Evolutionary conservation across 2,329 filamentous ascomycete genomes (phyloP), one percentile per base, ranked within the genome.

Genomic region (Penicillium glabrum): DNA sequence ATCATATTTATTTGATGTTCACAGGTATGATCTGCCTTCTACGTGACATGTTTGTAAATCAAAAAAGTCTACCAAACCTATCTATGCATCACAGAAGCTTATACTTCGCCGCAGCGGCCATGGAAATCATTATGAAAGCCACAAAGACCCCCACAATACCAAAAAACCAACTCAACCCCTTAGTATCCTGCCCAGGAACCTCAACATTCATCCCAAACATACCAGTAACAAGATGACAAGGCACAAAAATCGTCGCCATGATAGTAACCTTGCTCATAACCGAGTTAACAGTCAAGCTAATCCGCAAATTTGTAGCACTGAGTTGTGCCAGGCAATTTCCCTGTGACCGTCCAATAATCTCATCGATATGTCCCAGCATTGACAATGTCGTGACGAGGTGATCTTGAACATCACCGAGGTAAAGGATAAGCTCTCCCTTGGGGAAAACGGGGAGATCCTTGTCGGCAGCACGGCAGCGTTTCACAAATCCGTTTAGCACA

Each of bases 341-440:
- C 79, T 98, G 93, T 1, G 90, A 89, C 23, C 95, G 88, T 16
- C 89, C 91, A 37, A 98, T 83, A 80, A 99, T 97, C 82, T 97
- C 97, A 74, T 99, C 95, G 65, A 96, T 96, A 71, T 98, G 93
- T 0, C 86, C 84, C 60, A 99, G 77, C 74, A 95, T 97, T 64
- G 89, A 93, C 83, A 96, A 92, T 89, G 97, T 98, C 23, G 95
- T 99, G 50, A 98, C 90, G 44, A 98, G 91, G 82, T 99, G 95
- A 75, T 99, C 95, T 75, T 99, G 95, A 60, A 98, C 96, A 75
- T 99, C 95, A 66, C 91, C 91, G 21, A 99, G 85, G 71, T 98
- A 99, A 68, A 98, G 84, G 33, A 93, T 91, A 55, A 98, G 95
- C 68, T 98, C 93, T 77, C 95, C 93, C 19, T 91, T 89, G 1